Conservation (phyloP, 1,284 basidiomycete species). For the Inonotus hispidus region DNA sequence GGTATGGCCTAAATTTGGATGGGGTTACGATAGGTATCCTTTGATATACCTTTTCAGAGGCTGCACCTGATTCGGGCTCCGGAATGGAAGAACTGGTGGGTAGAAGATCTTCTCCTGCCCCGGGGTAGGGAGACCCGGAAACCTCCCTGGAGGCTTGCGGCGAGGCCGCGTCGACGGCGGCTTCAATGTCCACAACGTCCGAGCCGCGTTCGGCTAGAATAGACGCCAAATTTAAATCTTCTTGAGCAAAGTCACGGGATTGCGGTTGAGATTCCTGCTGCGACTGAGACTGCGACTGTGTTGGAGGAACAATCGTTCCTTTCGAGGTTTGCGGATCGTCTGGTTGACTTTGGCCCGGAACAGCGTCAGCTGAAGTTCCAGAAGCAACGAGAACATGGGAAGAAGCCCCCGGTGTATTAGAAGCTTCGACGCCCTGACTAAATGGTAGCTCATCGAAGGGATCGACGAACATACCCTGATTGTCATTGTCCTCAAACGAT, state of each 20-base stretch:
- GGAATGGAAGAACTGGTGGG: background rate
- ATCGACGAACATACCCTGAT: background rate
- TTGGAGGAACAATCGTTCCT: constrained; percentile 10
- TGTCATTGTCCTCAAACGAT: background rate
- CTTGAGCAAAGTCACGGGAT: background rate
- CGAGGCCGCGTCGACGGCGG: background rate
- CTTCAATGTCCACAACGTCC: background rate
- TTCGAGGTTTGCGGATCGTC: background rate
- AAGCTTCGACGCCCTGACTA: background rate
- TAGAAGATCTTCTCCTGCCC: background rate
- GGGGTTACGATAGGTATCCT: constrained; percentile 16
- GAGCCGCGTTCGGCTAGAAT: constrained; percentile 2
- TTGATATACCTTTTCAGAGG: constrained; percentile 3
- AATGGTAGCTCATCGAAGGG: background rate
- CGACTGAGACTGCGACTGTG: constrained; percentile 15
- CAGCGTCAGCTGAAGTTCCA: background rate
- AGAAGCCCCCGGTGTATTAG: background rate
- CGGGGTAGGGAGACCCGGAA: background rate
- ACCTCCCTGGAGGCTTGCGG: background rate
- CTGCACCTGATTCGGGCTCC: background rate
- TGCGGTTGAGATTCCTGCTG: background rate
- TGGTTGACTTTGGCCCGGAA: background rate
- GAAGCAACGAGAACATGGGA: background rate
- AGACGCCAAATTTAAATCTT: background rate
- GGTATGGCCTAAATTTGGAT: constrained; percentile 18